Base-by-base conservation (phyloP, 257 asterid species). In the Nicotiana paniculata region DNA sequence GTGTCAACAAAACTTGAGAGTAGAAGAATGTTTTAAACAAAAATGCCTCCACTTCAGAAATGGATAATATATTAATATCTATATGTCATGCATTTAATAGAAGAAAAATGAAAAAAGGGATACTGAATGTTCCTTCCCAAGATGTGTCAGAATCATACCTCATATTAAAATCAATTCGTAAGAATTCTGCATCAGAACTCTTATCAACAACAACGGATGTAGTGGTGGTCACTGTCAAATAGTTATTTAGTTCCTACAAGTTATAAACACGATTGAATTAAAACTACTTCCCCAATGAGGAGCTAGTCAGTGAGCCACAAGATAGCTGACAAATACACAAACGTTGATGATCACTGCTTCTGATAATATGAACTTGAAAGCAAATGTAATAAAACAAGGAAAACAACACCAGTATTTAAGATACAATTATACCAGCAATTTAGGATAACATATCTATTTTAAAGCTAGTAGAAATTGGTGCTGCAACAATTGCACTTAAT, bases 161-260 rank as follows among this genome's bases (percentile, higher is more conserved):
- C 53, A 96, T 89, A 89, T 94, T 91, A 86, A 96, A 96, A 87
- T 93, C 97, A 84, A 94, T 93, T 70, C 93, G 92, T 85, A 95
- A 85, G 81, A 94, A 90, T 83, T 94, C 97, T 79, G 92, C 97
- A 88, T 94, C 97, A 83, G 98, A 85, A 88, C 99, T 94, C 86
- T 93, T 88, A 89, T 94, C 99, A 85, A 96, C 92, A 3, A 96
- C 81, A 43, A 94, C 82, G n/a, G 97, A 81, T 81, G 98, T 93
- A 16, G 97, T 83, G 81, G 98, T 91, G 90, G 87, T 92, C 87
- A 90, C 89, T 30, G 86, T 83, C 88, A 96, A 62, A 90, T 91
- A 93, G 82, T 90, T 88, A 88, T 84, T 89, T 84, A 96, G 87
- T 86, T 93, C 99, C 99, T 96, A 88, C 87, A 87, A 48, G 85